These are phyloP conservation scores for Betula pendula DNA, from an alignment of 306 rosid species.

Conservation along the genomic window DNA sequence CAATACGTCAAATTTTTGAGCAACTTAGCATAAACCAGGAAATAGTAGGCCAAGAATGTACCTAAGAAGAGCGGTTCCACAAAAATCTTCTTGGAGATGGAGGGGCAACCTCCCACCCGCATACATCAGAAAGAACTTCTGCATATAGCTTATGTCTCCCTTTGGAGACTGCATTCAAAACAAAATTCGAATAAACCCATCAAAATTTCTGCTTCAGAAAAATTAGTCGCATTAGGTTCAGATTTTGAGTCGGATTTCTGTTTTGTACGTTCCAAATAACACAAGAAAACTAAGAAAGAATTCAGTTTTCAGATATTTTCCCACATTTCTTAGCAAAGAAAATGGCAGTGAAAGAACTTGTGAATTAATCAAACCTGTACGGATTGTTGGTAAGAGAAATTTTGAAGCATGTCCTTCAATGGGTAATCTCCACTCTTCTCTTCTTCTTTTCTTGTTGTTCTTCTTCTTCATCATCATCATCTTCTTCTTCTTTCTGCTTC, in stretches of 20 bases:
- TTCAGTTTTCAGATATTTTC: not conserved
- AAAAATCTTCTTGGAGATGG: conserved; percentile 91
- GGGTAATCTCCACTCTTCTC: conserved; percentile 30
- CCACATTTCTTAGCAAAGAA: conserved; percentile 10
- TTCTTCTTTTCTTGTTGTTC: conserved; percentile 23
- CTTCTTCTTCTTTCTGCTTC: conserved; percentile 21
- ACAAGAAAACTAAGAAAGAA: not conserved
- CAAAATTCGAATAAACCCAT: conserved; percentile 26
- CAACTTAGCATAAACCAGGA: not conserved
- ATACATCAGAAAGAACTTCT: conserved; percentile 82
- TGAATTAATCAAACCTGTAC: conserved; percentile 66
- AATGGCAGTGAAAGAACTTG: conserved; percentile 1
- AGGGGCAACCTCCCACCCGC: conserved; percentile 89
- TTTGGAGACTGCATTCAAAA: conserved; percentile 70
- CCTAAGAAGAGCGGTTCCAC: conserved; percentile 93
- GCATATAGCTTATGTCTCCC: conserved; percentile 91
- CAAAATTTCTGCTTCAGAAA: conserved; percentile 16
- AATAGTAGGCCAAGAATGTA: conserved; percentile 21
- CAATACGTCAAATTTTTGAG: not conserved
- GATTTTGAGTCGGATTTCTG: not conserved
- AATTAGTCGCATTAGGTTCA: not conserved
- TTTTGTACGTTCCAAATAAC: not conserved
- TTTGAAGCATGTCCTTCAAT: conserved; percentile 62
- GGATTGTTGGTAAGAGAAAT: conserved; percentile 73
- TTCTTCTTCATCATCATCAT: conserved; percentile 16